Percentiles rank a stretch among this genome's conserved stretches.
Conservation (phyloP, 768 basidiomycete genomes). For the Epithele typhae region DNA sequence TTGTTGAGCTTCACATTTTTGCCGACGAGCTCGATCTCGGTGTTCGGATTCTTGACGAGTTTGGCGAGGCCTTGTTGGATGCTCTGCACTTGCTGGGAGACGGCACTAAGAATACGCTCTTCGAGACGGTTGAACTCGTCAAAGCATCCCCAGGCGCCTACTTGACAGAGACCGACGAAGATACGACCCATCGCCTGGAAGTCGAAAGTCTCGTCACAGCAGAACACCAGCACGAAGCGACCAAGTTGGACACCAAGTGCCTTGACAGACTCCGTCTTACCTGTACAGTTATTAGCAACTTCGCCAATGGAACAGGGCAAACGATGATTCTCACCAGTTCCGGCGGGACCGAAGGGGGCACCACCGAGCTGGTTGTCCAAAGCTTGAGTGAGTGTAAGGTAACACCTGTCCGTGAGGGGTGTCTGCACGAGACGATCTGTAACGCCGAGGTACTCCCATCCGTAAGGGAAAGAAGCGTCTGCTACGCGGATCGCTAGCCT, state of each 20-base stretch:
- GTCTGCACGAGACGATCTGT: conserved; percentile 97
- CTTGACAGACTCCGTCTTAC: conserved; percentile 99
- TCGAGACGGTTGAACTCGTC: conserved; percentile 98
- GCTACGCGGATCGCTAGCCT: conserved; percentile 80
- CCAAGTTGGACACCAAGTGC: conserved; percentile 96
- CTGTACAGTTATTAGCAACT: conserved; percentile 32
- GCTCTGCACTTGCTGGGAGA: conserved; percentile 98
- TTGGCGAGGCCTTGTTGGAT: conserved; percentile 95
- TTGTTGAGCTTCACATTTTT: conserved; percentile 90
- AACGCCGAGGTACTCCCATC: conserved; percentile 98
- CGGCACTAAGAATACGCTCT: conserved; percentile 95
- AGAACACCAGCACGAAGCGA: conserved; percentile 99
- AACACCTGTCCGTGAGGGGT: conserved; percentile 94
- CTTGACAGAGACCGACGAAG: conserved; percentile 97
- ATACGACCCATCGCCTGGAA: conserved; percentile 99
- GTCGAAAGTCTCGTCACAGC: conserved; percentile 99
- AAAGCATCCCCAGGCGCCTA: conserved; percentile 98
- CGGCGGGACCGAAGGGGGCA: conserved; percentile 96
- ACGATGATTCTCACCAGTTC: conserved; percentile 61
- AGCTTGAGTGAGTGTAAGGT: conserved; percentile 94
- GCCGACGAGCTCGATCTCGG: conserved; percentile 93
- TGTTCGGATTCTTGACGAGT: conserved; percentile 76
- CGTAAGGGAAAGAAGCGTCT: conserved; percentile 91
- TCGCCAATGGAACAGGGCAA: background rate
- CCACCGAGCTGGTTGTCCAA: conserved; percentile 94